A percentile compares a stretch with the other conserved stretches of the same genome.
Conservation (phyloP, 768 basidiomycete genomes). For the Russula vinacea region DNA sequence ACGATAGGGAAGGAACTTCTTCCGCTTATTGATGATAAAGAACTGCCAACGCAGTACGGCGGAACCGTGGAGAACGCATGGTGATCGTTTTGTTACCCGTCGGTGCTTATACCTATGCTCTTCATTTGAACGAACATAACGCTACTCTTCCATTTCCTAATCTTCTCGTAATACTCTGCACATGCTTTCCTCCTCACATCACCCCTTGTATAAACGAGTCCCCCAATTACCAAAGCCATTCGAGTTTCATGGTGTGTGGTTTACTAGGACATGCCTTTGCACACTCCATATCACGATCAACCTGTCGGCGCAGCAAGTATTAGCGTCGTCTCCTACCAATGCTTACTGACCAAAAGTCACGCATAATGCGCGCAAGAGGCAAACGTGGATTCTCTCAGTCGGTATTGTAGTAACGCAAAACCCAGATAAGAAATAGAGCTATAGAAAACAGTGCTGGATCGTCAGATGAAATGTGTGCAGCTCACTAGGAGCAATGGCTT, state of each 20-base stretch:
- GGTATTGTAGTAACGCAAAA: too few species aligned
- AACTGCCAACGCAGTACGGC: slow-evolving; percentile 71
- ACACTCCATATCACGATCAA: neutral
- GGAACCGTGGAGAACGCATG: slow-evolving; percentile 58
- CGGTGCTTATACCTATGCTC: neutral
- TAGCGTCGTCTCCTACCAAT: neutral
- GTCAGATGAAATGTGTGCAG: too few species aligned
- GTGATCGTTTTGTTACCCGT: slow-evolving; percentile 11
- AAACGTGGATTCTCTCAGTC: too few species aligned
- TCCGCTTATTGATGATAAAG: slow-evolving; percentile 50
- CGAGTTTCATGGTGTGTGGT: neutral
- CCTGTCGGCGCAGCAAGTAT: neutral
- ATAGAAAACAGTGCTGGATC: too few species aligned
- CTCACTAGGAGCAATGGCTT: too few species aligned
- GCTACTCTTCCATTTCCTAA: neutral
- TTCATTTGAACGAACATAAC: too few species aligned
- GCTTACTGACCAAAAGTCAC: too few species aligned
- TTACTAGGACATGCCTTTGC: neutral
- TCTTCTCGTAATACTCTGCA: neutral
- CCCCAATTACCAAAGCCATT: neutral
- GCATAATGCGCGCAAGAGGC: too few species aligned
- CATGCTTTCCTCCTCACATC: neutral
- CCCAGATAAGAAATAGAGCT: too few species aligned
- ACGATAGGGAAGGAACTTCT: slow-evolving; percentile 58
- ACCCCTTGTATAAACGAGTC: neutral